Evolutionary conservation across 352 stramenopile species (phyloP).

Genomic region (Globisporangium nagaii): DNA sequence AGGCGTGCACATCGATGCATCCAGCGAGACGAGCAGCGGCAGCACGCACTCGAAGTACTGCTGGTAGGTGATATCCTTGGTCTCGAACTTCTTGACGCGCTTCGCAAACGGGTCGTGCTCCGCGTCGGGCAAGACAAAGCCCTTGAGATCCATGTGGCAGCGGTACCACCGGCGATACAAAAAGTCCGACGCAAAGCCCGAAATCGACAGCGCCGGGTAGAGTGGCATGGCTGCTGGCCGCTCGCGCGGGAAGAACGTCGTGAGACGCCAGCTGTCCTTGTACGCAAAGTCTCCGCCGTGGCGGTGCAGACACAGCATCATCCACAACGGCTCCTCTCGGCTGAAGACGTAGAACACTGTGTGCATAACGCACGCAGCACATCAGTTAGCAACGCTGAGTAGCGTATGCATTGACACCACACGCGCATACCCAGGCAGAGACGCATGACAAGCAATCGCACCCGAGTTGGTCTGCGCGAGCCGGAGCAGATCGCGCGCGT

Average conservation of each 20-base stretch:
- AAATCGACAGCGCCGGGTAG: slow-evolving; percentile 21
- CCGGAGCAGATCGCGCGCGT: slow-evolving; percentile 48
- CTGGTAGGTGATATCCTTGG: slow-evolving; percentile 50
- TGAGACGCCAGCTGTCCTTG: slow-evolving; percentile 64
- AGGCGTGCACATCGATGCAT: too few species aligned
- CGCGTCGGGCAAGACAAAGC: slow-evolving; percentile 41
- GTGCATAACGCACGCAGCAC: background rate
- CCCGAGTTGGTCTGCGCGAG: slow-evolving; percentile 69
- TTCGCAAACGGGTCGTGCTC: slow-evolving; percentile 39
- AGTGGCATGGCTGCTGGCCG: slow-evolving; percentile 12
- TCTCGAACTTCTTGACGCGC: slow-evolving; percentile 49
- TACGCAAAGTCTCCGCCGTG: slow-evolving; percentile 69
- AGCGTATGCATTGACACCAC: too few species aligned
- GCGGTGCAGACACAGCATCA: slow-evolving; percentile 67
- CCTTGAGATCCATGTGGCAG: slow-evolving; percentile 65
- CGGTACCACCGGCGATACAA: slow-evolving; percentile 83
- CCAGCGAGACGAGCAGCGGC: too few species aligned
- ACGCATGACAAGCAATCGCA: too few species aligned
- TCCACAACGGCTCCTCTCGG: slow-evolving; percentile 79
- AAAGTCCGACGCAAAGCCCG: slow-evolving; percentile 73
- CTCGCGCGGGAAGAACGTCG: slow-evolving; percentile 67
- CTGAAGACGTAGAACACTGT: slow-evolving; percentile 78
- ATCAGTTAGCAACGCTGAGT: background rate
- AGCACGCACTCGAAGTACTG: slow-evolving; percentile 65
- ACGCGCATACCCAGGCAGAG: too few species aligned